These are phyloP conservation scores for Cyamopsis tetragonoloba DNA, from an alignment of 306 rosid genomes.

Conservation along the genomic window DNA sequence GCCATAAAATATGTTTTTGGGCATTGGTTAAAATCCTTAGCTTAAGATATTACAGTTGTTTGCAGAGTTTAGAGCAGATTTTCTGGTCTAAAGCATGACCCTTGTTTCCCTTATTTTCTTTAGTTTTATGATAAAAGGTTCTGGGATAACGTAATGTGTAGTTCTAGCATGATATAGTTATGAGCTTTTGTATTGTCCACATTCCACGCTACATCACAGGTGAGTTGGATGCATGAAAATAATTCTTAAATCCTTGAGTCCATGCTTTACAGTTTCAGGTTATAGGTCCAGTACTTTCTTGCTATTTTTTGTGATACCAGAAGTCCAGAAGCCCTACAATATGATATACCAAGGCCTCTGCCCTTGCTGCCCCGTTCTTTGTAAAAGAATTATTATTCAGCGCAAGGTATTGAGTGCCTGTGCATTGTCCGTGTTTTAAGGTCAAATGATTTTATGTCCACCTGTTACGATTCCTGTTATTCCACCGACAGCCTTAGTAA, in stretches of 20 bases:
- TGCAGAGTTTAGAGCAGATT: neutral
- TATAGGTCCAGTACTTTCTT: neutral
- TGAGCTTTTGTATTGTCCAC: slow-evolving; percentile 1
- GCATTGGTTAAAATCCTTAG: neutral
- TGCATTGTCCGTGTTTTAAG: neutral
- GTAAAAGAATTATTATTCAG: neutral
- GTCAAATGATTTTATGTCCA: neutral
- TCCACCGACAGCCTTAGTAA: neutral
- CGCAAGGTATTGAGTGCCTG: neutral
- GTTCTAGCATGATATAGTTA: neutral
- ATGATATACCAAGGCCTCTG: neutral
- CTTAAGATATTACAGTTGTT: neutral
- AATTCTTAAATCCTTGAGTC: neutral
- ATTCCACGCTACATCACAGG: neutral
- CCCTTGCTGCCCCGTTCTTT: neutral
- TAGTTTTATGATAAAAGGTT: neutral
- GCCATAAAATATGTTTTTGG: neutral
- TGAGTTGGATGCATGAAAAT: neutral
- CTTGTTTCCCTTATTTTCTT: slow-evolving; percentile 9
- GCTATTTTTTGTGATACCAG: neutral
- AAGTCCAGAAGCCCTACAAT: neutral
- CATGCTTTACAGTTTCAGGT: neutral
- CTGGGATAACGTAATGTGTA: neutral
- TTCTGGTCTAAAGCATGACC: slow-evolving; percentile 1
- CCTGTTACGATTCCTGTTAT: neutral